Percentiles rank a stretch among this genome's conserved stretches.
phyloP scores from a whole-genome alignment of 192 early-diverging fungal genomes.

The Phlyctochytrium bullatum region DNA sequence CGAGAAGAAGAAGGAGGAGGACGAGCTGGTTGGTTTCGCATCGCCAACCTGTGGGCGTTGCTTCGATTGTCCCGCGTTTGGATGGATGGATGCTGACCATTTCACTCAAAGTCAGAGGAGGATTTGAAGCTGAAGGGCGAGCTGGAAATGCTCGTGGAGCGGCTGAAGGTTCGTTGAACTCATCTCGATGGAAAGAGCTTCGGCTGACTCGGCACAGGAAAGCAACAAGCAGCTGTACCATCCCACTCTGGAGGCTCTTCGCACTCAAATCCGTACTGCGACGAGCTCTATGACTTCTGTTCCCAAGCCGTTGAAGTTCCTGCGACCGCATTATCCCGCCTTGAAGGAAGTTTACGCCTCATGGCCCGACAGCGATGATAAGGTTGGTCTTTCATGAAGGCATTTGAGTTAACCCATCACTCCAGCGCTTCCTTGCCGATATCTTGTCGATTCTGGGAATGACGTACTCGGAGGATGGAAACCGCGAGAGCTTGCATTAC shows the following conservation, averaged over 20 bases:
- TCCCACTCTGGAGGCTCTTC: constrained; percentile 82
- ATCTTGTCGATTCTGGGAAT: constrained; percentile 96
- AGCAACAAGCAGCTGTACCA: constrained; percentile 71
- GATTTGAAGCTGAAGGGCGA: constrained; percentile 91
- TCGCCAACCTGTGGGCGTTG: neutral
- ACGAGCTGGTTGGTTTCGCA: constrained; percentile 22
- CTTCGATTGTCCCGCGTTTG: neutral
- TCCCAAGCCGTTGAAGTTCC: constrained; percentile 96
- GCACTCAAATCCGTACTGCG: constrained; percentile 86
- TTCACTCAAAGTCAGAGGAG: constrained; percentile 80
- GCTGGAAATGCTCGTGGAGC: constrained; percentile 91
- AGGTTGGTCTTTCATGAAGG: constrained; percentile 45
- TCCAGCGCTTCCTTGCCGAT: constrained; percentile 80
- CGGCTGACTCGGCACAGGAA: constrained; percentile 58
- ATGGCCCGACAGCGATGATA: constrained; percentile 77
- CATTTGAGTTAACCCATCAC: neutral
- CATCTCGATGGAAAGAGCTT: constrained; percentile 6
- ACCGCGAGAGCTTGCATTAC: constrained; percentile 83
- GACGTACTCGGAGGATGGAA: constrained; percentile 87
- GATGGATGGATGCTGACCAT: neutral
- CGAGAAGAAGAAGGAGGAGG: constrained; percentile 27
- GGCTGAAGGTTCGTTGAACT: constrained; percentile 69
- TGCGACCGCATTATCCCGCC: constrained; percentile 79
- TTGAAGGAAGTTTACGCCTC: constrained; percentile 66
- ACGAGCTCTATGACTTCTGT: constrained; percentile 99